phyloP scores from a whole-genome alignment of 768 basidiomycete genomes.

The Suillus subalutaceus region DNA sequence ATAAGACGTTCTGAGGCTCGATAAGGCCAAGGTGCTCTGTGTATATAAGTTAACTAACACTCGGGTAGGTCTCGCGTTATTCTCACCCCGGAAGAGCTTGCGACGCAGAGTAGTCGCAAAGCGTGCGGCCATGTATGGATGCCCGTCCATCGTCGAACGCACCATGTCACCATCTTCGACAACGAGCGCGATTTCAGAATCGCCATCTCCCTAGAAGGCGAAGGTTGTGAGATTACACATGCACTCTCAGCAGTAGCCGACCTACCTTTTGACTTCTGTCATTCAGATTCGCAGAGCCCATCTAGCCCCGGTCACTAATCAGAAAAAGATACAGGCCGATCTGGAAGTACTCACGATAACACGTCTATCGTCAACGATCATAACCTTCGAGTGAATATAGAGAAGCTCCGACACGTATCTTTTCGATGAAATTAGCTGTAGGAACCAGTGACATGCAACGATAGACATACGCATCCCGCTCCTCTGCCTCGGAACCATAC shows the following conservation, averaged over 20 bases:
- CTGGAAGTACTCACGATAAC: constrained; percentile 68
- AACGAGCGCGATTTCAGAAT: constrained; percentile 92
- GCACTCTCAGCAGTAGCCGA: not conserved
- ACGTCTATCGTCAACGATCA: constrained; percentile 91
- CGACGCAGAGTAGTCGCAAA: constrained; percentile 87
- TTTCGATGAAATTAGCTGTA: constrained; percentile 12
- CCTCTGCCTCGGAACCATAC: constrained; percentile 83
- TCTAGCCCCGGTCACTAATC: constrained; percentile 43
- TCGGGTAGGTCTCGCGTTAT: constrained; percentile 12
- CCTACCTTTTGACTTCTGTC: constrained; percentile 79
- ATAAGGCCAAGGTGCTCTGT: constrained; percentile 92
- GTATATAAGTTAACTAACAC: constrained; percentile 16
- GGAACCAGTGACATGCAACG: not conserved
- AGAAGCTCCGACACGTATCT: constrained; percentile 81
- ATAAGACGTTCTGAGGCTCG: constrained; percentile 57
- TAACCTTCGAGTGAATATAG: constrained; percentile 87
- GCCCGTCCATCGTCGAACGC: constrained; percentile 75
- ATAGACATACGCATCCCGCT: constrained; percentile 69
- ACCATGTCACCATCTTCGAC: constrained; percentile 88
- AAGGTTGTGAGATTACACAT: constrained; percentile 2
- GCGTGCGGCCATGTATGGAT: constrained; percentile 67
- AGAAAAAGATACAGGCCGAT: not conserved
- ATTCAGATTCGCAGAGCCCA: constrained; percentile 94
- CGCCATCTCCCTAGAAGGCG: constrained; percentile 74
- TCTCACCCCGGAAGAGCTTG: constrained; percentile 76